Conservation (phyloP, 352 stramenopile genomes). For the Blastocystis sp. region DNA sequence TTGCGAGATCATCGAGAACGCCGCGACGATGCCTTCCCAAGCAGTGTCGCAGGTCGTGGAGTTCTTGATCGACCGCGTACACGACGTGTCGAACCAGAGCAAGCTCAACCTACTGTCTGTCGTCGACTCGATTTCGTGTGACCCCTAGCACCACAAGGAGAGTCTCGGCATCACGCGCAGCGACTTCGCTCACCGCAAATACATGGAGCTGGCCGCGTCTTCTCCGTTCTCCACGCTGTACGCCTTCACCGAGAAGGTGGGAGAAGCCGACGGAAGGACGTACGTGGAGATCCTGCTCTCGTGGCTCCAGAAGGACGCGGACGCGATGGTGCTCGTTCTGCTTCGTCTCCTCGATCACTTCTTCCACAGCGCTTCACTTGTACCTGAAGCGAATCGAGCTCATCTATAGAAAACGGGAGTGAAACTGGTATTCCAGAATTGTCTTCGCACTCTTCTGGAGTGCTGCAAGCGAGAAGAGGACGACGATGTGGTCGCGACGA, state of each 20-base stretch:
- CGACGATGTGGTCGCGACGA: constrained; percentile 33
- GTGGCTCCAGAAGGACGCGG: background rate
- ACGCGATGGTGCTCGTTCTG: constrained; percentile 35
- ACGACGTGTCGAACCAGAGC: constrained; percentile 7
- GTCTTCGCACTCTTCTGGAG: background rate
- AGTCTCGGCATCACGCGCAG: constrained; percentile 1
- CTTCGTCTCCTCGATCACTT: constrained; percentile 44
- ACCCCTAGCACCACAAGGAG: constrained; percentile 19
- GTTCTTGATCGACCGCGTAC: background rate
- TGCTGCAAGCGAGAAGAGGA: constrained; percentile 14
- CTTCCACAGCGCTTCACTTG: background rate
- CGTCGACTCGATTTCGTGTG: background rate
- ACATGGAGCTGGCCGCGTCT: constrained; percentile 1
- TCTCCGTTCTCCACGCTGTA: background rate
- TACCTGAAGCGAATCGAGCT: background rate
- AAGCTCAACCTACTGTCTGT: constrained; percentile 42
- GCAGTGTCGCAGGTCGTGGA: background rate
- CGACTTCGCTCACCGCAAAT: constrained; percentile 5
- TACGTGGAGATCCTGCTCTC: background rate
- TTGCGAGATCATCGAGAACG: background rate
- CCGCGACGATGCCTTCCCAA: background rate
- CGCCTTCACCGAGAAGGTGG: background rate
- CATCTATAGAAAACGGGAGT: background rate
- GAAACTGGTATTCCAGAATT: background rate
- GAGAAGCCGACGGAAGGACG: background rate